Evolutionary conservation across 2,329 filamentous ascomycete genomes (phyloP), one percentile per base, ranked within the genome.

Genomic region (Cladophialophora chaetospira): DNA sequence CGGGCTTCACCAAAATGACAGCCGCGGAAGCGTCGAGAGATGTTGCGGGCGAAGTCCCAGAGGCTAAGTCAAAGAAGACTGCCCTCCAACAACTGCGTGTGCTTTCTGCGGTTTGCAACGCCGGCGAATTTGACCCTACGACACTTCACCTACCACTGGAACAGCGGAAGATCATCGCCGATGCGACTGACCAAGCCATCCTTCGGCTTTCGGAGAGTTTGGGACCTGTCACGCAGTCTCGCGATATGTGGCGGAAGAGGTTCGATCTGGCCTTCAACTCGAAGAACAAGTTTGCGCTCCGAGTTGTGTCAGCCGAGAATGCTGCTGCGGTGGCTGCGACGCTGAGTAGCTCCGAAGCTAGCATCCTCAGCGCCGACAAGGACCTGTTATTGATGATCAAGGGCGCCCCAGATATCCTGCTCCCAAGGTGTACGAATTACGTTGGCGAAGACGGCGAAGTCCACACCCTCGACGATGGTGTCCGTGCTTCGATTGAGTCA

Each of bases 261-360:
- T 91, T 85, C 64, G 84, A 88, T 52, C 75, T 89, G 25, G 82
- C 86, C 0, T 92, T 92, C 71, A 91, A 91, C 74, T 89, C 86
- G 73, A 89, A 89, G 76, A 91, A 91, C 73, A 92, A 92, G 71
- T 91, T 85, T 68, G 91, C 91, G 84, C 82, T 91, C 53, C 79
- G 83, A 29, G 80, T 85, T 0, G 81, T 87, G 46, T 76, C 76
- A 9, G 68, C 69, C 1, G 54, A 57, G 6, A 57, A 66, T 5
- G 48, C 61, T 6, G 38, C 42, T 3, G 63, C 61, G 13, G 31
- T 60, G 9, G 46, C 25, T 10, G 46, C 47, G 11, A 59, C 61
- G 2, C 63, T 80, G 35, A 71, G 70, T 2, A 11, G 44, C 2
- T 38, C 36, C 13, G 66, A 68, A n/a, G 65, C 68, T 3, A 57